phyloP scores from a whole-genome alignment of 164 flowering plant genomes.

The Stephania yunnanensis region DNA sequence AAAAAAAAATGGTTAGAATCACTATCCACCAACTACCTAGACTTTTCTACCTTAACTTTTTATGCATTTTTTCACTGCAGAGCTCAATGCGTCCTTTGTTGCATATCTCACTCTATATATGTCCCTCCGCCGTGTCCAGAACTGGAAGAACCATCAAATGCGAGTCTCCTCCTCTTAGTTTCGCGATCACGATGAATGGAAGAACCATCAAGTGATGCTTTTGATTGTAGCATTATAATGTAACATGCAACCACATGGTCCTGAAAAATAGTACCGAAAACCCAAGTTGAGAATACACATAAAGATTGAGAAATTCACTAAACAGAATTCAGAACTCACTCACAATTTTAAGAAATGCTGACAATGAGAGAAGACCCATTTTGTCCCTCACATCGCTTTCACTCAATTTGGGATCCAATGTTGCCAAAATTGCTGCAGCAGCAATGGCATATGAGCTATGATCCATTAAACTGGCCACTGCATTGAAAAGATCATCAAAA shows the following conservation, averaged over 20 bases:
- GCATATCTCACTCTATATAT: not conserved
- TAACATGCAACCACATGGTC: constrained; percentile 45
- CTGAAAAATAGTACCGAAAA: constrained; percentile 22
- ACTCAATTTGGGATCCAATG: constrained; percentile 35
- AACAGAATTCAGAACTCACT: constrained; percentile 34
- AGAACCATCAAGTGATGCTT: constrained; percentile 27
- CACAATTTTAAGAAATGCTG: constrained; percentile 32
- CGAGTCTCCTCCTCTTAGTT: constrained; percentile 34
- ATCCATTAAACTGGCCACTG: constrained; percentile 42
- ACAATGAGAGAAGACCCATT: constrained; percentile 25
- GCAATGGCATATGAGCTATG: constrained; percentile 61
- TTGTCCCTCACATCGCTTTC: constrained; percentile 35
- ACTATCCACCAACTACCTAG: constrained; percentile 15
- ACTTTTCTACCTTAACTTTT: constrained; percentile 8
- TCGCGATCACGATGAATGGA: constrained; percentile 21
- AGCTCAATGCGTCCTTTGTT: constrained; percentile 13
- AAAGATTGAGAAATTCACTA: not conserved
- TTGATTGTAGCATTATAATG: constrained; percentile 28
- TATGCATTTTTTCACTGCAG: constrained; percentile 27
- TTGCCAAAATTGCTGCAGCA: constrained; percentile 54
- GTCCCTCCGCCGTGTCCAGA: constrained; percentile 6
- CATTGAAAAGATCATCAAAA: constrained; percentile 9
- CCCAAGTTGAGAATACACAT: not conserved
- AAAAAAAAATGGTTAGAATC: constrained; percentile 15
- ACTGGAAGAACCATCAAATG: constrained; percentile 18